Evolutionary conservation across 2,329 filamentous ascomycete genomes (phyloP).

Genomic region (Sclerotinia spermophila): DNA sequence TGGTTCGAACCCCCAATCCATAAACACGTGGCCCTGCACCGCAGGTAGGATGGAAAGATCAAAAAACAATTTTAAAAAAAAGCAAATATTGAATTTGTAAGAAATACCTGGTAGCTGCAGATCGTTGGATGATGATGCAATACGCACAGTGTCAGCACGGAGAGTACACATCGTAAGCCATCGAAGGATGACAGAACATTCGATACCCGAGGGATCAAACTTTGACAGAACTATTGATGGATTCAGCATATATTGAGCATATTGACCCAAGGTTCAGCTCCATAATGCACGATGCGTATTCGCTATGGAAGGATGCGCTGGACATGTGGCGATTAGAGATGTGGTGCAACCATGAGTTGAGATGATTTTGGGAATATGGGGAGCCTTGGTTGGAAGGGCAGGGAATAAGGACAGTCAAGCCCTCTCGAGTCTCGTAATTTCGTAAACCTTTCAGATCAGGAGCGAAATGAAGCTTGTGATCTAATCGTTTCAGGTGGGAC

Average conservation of each 20-base stretch:
- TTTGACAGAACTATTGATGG: neutral
- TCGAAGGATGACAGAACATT: slow-evolving; percentile 17
- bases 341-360: slow-evolving; percentile 4
- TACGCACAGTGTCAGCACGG: neutral
- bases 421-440: no score
- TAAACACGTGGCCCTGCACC: slow-evolving; percentile 11
- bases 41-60: neutral
- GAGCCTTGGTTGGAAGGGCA: neutral
- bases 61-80: neutral
- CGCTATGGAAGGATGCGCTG: neutral
- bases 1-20: neutral
- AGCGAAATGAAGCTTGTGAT: neutral
- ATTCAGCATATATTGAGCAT: neutral
- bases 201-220: neutral
- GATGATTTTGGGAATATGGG: neutral
- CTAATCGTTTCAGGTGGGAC: neutral
- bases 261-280: neutral
- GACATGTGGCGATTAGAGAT: neutral
- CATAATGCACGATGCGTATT: neutral
- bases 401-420: neutral
- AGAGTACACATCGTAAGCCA: neutral
- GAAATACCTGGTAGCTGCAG: slow-evolving; percentile 9
- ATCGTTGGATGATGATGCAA: slow-evolving; percentile 15
- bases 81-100: neutral
- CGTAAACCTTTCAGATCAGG: neutral